Conservation (phyloP, 345 rosid species). For the Excoecaria agallocha region DNA sequence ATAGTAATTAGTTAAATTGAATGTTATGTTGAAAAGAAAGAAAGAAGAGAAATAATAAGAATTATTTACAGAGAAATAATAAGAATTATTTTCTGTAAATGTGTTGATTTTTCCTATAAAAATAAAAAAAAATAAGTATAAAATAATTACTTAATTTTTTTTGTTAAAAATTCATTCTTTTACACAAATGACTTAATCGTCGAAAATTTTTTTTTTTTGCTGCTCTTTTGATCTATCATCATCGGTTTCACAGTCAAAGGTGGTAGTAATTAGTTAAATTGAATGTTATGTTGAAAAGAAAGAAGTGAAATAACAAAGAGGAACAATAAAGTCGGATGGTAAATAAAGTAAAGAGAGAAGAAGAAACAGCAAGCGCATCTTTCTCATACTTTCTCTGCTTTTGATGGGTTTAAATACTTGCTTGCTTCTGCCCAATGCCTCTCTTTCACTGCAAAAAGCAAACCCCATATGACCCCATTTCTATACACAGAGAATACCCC, state of each 20-base stretch:
- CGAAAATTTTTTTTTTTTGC: no score
- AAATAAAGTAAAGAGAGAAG: slow-evolving; percentile 22
- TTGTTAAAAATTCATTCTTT: no score
- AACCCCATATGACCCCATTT: slow-evolving; percentile 34
- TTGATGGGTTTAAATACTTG: slow-evolving; percentile 31
- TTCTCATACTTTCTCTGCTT: slow-evolving; percentile 52
- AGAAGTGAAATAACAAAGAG: neutral
- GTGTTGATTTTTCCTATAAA: no score
- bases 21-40: no score
- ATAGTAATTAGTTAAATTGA: no score
- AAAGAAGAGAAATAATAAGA: no score
- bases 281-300: neutral
- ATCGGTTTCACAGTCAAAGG: neutral
- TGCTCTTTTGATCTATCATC: no score
- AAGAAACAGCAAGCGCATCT: slow-evolving; percentile 28
- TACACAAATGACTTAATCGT: no score
- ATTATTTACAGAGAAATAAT: no score
- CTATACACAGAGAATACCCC: slow-evolving; percentile 8
- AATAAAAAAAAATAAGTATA: no score
- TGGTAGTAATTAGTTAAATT: neutral
- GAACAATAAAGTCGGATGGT: neutral
- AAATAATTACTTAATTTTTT: no score
- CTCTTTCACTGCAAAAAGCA: slow-evolving; percentile 47
- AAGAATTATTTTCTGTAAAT: no score
- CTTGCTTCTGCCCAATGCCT: slow-evolving; percentile 21